Conservation (phyloP, 108 stramenopile genomes). For the Cyclotella distinguenda region DNA sequence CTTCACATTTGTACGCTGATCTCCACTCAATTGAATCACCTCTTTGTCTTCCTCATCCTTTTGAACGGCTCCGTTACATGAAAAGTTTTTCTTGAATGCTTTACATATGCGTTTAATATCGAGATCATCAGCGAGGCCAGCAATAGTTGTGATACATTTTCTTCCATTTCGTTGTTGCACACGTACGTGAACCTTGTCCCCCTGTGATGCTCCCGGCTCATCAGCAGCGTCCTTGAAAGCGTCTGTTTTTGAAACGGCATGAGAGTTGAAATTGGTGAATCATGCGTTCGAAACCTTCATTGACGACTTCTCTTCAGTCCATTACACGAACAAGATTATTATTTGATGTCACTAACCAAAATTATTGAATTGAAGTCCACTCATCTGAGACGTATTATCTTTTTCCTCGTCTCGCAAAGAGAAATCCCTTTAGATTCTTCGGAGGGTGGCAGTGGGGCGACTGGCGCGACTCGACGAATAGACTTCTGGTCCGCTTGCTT, state of each 20-base stretch:
- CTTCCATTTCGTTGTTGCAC: constrained; percentile 98
- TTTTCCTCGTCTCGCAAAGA: no score
- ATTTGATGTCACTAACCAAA: neutral
- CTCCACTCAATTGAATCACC: constrained; percentile 96
- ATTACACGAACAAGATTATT: neutral
- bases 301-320: no score
- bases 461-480: no score
- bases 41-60: constrained; percentile 93
- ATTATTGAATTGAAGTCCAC: neutral
- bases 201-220: constrained; percentile 56
- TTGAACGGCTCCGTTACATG: constrained; percentile 97
- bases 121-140: constrained; percentile 96
- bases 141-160: constrained; percentile 98
- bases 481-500: no score
- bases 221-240: constrained; percentile 88
- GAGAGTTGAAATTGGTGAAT: neutral
- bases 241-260: constrained; percentile 41
- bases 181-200: constrained; percentile 97
- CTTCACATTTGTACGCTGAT: constrained; percentile 96
- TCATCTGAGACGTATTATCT: neutral
- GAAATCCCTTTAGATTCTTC: no score
- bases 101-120: constrained; percentile 98
- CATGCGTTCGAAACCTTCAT: neutral
- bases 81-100: constrained; percentile 98
- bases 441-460: no score